These are phyloP conservation scores for Laetiporus sulphureus DNA, from an alignment of 1,284 basidiomycete genomes.

Conservation along the genomic window DNA sequence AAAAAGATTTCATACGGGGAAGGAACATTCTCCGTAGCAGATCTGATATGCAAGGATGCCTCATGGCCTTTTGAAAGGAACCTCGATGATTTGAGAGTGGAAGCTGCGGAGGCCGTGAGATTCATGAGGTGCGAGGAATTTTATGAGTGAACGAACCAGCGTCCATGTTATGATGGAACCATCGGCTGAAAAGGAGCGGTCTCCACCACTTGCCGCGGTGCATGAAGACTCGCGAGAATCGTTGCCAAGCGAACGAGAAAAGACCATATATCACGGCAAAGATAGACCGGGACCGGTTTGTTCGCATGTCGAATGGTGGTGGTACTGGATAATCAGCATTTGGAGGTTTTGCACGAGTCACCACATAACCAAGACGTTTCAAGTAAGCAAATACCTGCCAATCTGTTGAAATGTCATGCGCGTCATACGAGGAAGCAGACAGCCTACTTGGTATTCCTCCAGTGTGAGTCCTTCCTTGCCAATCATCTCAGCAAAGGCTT, in stretches of 20 bases:
- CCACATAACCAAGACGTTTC: constrained; percentile 85
- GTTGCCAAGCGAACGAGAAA: constrained; percentile 29
- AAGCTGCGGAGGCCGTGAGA: constrained; percentile 33
- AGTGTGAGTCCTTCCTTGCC: constrained; percentile 71
- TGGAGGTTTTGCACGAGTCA: constrained; percentile 68
- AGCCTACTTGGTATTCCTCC: constrained; percentile 79
- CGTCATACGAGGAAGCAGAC: no score
- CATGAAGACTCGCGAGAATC: constrained; percentile 24
- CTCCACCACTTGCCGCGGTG: constrained; percentile 53
- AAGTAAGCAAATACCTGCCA: constrained; percentile 86
- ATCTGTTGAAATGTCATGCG: no score
- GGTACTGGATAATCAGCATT: constrained; percentile 52
- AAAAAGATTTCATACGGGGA: constrained; percentile 84
- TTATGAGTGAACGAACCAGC: constrained; percentile 34
- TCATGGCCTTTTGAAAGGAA: constrained; percentile 67
- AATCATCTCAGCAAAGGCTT: constrained; percentile 83
- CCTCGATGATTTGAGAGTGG: constrained; percentile 67
- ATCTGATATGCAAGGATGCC: constrained; percentile 27
- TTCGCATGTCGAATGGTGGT: constrained; percentile 23
- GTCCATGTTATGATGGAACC: constrained; percentile 39
- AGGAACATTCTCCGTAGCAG: constrained; percentile 7
- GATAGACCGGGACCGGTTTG: constrained; percentile 16
- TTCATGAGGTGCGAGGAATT: not conserved
- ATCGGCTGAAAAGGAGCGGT: constrained; percentile 39
- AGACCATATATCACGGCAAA: constrained; percentile 27